Conservation (phyloP, 768 basidiomycete species). For the Lactifluus echinatus region DNA sequence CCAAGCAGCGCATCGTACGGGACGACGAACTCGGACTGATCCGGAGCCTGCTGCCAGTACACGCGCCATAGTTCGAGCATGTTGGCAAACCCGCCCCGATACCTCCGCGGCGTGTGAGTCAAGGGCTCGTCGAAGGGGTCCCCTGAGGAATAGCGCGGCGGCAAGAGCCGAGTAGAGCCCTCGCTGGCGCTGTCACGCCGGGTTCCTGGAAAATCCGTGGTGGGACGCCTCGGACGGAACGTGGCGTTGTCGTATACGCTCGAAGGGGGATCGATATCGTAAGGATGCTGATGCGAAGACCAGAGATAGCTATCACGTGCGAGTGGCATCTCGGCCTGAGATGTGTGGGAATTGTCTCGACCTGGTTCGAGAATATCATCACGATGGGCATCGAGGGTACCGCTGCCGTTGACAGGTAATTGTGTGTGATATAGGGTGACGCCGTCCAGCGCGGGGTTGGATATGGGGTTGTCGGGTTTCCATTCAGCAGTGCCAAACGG, state of each 20-base stretch:
- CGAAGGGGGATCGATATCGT: constrained; percentile 49
- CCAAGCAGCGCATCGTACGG: neutral
- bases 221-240: constrained; percentile 17
- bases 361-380: neutral
- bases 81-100: constrained; percentile 15
- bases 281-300: constrained; percentile 52
- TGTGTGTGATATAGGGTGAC: neutral
- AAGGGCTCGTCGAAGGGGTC: constrained; percentile 6
- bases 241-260: constrained; percentile 29
- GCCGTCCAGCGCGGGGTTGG: constrained; percentile 7
- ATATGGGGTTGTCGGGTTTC: neutral
- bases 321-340: constrained; percentile 6
- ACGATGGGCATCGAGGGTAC: neutral
- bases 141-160: constrained; percentile 3
- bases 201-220: constrained; percentile 32
- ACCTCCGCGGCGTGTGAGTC: constrained; percentile 9
- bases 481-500: constrained; percentile 3
- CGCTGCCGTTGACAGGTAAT: constrained; percentile 7
- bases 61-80: constrained; percentile 18
- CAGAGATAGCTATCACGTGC: constrained; percentile 34
- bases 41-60: constrained; percentile 10
- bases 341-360: neutral
- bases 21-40: constrained; percentile 11
- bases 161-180: constrained; percentile 6
- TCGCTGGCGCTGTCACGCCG: neutral